Evolutionary conservation across 176 grass and related monocot genomes (phyloP).

Genomic region (Typha latifolia): DNA sequence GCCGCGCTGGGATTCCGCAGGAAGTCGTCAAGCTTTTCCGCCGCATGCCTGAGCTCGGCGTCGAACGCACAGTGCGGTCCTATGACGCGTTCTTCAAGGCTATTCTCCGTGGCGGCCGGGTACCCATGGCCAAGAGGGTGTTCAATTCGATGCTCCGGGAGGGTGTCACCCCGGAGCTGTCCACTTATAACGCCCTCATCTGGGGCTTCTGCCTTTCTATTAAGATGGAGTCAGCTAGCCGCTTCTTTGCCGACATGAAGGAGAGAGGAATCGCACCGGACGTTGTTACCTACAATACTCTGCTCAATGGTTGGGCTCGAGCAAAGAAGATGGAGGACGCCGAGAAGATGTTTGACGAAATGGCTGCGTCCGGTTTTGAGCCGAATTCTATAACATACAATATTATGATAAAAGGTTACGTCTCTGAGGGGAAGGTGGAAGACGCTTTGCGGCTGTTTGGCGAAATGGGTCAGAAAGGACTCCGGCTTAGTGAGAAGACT

Average conservation of each 20-base stretch:
- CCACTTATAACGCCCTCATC: conserved; percentile 76
- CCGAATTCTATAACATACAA: conserved; percentile 66
- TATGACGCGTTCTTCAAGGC: conserved; percentile 89
- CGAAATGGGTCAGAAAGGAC: conserved; percentile 61
- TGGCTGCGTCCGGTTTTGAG: conserved; percentile 24
- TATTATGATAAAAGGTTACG: conserved; percentile 87
- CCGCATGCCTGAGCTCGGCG: conserved; percentile 77
- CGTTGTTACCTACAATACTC: conserved; percentile 58
- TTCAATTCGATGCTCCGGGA: conserved; percentile 69
- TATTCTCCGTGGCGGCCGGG: conserved; percentile 63
- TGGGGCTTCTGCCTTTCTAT: conserved; percentile 81
- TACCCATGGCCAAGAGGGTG: conserved; percentile 64
- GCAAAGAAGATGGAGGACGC: conserved; percentile 63
- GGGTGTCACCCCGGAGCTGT: conserved; percentile 35
- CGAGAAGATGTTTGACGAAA: conserved; percentile 74
- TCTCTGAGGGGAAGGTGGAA: conserved; percentile 35
- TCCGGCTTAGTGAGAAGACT: conserved; percentile 80
- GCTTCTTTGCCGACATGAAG: conserved; percentile 78
- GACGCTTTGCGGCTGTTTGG: conserved; percentile 50
- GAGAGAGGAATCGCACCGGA: conserved; percentile 40
- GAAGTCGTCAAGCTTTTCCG: conserved; percentile 91
- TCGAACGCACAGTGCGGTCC: conserved; percentile 48
- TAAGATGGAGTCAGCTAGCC: conserved; percentile 52
- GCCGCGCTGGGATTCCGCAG: conserved; percentile 60
- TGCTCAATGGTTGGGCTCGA: conserved; percentile 63